Evolutionary conservation across 305 asterid species (phyloP).

Genomic region (Rubia balearica): DNA sequence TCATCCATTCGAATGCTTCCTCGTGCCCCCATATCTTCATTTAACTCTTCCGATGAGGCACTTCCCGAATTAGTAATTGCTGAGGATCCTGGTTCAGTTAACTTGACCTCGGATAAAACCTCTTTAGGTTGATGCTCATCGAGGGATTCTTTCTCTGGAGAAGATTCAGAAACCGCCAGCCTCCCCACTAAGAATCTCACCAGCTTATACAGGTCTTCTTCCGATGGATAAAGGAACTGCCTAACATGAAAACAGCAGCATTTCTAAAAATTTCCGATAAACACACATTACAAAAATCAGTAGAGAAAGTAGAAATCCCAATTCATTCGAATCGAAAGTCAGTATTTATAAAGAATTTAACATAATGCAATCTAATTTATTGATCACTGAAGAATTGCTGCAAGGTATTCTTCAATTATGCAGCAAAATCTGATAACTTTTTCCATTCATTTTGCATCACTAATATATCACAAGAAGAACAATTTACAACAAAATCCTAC

Average conservation of each 20-base stretch:
- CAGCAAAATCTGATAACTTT: background rate
- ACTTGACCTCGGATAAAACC: slow-evolving; percentile 6
- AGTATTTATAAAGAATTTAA: background rate
- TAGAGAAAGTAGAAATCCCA: background rate
- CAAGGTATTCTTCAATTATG: background rate
- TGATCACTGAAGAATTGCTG: background rate
- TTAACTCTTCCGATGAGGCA: background rate
- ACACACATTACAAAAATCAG: background rate
- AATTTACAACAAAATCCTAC: background rate
- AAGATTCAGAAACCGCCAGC: slow-evolving; percentile 33
- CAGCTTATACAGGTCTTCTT: slow-evolving; percentile 54
- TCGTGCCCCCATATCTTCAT: background rate
- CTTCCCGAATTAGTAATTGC: background rate
- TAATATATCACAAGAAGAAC: background rate
- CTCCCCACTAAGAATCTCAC: slow-evolving; percentile 53
- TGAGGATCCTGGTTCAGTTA: slow-evolving; percentile 6
- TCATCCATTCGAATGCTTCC: background rate
- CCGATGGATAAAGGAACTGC: slow-evolving; percentile 74
- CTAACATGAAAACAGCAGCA: slow-evolving; percentile 33
- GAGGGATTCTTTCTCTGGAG: slow-evolving; percentile 21
- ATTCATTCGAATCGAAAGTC: background rate
- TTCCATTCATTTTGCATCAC: background rate
- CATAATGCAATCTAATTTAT: background rate
- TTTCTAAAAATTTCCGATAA: background rate
- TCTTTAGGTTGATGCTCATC: slow-evolving; percentile 20